phyloP scores from a whole-genome alignment of 805 yeast species.

The Candida anglica region DNA sequence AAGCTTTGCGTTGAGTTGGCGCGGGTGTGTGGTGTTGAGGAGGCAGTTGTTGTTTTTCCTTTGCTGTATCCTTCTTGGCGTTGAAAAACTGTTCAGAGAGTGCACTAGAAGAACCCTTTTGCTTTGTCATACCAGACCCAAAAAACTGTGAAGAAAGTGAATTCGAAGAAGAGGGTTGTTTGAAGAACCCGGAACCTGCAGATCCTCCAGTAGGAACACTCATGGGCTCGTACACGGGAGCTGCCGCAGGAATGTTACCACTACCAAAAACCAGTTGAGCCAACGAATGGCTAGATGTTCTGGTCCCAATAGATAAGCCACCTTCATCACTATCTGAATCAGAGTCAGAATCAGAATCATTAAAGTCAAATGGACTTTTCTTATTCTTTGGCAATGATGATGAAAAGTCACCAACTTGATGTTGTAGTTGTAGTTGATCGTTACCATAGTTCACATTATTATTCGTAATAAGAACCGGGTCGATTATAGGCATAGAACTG shows the following conservation, averaged over 20 bases:
- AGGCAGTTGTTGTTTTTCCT: not conserved
- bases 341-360: constrained; percentile 15
- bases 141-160: constrained; percentile 37
- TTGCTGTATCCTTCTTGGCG: not conserved
- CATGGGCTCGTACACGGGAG: too few relatives aligned
- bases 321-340: constrained; percentile 25
- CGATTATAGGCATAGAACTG: constrained; percentile 23
- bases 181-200: constrained; percentile 32
- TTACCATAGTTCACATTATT: constrained; percentile 9
- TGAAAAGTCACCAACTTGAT: constrained; percentile 3
- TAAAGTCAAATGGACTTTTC: constrained; percentile 6
- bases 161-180: constrained; percentile 39
- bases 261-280: constrained; percentile 38
- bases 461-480: constrained; percentile 11
- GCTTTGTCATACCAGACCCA: constrained; percentile 14
- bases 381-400: not conserved
- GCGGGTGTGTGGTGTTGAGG: constrained; percentile 6
- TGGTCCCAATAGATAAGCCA: constrained; percentile 35
- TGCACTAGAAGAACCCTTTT: constrained; percentile 15
- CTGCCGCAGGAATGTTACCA: too few relatives aligned
- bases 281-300: constrained; percentile 38
- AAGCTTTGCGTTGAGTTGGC: constrained; percentile 28
- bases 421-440: constrained; percentile 6
- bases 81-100: constrained; percentile 4
- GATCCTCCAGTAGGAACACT: too few relatives aligned